A percentile compares a stretch with the other conserved stretches of the same genome.
Evolutionary conservation across 2,329 filamentous ascomycete genomes (phyloP).

Genomic region (Monilinia fructigena): DNA sequence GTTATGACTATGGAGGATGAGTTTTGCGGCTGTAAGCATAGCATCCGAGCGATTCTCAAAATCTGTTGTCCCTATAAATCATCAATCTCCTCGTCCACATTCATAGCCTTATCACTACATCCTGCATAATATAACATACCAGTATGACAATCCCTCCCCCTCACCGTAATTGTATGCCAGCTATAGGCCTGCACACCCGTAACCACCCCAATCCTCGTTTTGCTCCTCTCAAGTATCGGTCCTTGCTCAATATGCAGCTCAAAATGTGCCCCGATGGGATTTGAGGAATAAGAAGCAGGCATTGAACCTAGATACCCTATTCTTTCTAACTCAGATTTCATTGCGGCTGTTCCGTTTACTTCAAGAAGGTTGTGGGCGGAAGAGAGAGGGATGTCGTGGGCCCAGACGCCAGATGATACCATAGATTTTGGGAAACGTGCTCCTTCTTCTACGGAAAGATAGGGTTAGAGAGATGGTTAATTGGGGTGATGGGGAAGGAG

Average conservation of each 20-base stretch:
- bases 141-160: constrained; percentile 69
- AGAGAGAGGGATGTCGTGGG: constrained; percentile 62
- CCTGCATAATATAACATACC: constrained; percentile 37
- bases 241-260: constrained; percentile 86
- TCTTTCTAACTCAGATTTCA: constrained; percentile 66
- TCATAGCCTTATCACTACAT: not conserved
- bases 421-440: constrained; percentile 76
- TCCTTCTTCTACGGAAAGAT: constrained; percentile 63
- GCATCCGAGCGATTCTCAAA: constrained; percentile 66
- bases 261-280: constrained; percentile 73
- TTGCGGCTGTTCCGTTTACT: constrained; percentile 60
- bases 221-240: constrained; percentile 65
- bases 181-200: constrained; percentile 72
- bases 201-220: constrained; percentile 67
- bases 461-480: not conserved
- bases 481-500: not conserved
- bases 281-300: constrained; percentile 55
- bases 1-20: constrained; percentile 65
- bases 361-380: constrained; percentile 61
- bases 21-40: constrained; percentile 62
- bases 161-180: constrained; percentile 68
- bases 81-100: not conserved
- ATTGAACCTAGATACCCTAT: constrained; percentile 67
- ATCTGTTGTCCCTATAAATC: constrained; percentile 57
- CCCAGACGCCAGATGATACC: constrained; percentile 75